Percentiles rank a stretch among this genome's conserved stretches.
These are phyloP conservation scores for Hippophae gyantsensis DNA, from an alignment of 306 rosid genomes.

Conservation along the genomic window DNA sequence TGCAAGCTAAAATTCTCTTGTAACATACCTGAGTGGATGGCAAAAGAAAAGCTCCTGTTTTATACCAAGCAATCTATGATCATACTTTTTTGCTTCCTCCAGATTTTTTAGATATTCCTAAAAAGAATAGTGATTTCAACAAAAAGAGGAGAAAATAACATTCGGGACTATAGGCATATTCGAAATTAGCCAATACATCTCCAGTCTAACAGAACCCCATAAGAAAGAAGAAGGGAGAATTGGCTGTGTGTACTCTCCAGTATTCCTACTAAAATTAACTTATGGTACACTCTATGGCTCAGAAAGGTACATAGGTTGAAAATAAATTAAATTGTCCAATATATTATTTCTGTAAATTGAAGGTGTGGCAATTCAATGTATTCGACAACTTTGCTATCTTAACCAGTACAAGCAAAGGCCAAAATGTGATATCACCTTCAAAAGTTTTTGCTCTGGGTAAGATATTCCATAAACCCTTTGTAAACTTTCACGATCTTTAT, in stretches of 20 bases:
- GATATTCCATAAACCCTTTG: conserved; percentile 98
- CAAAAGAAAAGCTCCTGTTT: conserved; percentile 85
- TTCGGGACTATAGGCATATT: conserved; percentile 7
- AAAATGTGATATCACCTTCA: conserved; percentile 51
- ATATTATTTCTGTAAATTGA: no score
- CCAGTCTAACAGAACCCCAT: no score
- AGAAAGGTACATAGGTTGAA: no score
- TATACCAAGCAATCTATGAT: conserved; percentile 82
- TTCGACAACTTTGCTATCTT: background rate
- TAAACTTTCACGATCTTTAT: conserved; percentile 81
- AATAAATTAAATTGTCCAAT: no score
- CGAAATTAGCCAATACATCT: conserved; percentile 11
- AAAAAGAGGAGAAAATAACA: conserved; percentile 13
- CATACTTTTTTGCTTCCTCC: conserved; percentile 95
- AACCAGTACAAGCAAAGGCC: background rate
- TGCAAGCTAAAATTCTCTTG: background rate
- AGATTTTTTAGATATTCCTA: conserved; percentile 53
- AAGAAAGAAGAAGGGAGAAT: no score
- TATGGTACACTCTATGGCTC: no score
- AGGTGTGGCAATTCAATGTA: background rate
- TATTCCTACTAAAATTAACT: no score
- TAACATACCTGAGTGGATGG: conserved; percentile 77
- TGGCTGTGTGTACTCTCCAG: no score
- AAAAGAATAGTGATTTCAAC: conserved; percentile 8
- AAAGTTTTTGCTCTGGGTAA: conserved; percentile 81